phyloP scores from a whole-genome alignment of 495 filamentous ascomycete species.

The Neurospora sp. region DNA sequence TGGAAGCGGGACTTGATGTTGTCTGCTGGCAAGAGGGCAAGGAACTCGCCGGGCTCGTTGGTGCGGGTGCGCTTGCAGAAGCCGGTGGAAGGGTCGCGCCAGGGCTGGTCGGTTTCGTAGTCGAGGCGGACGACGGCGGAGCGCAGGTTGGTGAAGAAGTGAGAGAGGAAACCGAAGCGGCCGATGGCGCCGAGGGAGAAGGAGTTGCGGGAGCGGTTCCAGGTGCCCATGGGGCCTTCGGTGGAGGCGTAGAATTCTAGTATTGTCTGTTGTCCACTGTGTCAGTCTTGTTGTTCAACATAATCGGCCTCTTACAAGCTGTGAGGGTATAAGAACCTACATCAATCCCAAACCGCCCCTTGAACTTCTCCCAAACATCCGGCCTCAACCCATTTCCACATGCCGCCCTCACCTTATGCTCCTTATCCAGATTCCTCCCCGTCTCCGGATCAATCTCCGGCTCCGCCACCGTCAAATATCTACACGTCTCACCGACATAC shows the following conservation, averaged over 20 bases:
- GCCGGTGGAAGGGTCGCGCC: slow-evolving; percentile 61
- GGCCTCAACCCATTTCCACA: slow-evolving; percentile 87
- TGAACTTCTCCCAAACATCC: slow-evolving; percentile 83
- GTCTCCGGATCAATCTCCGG: slow-evolving; percentile 53
- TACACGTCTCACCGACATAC: slow-evolving; percentile 91
- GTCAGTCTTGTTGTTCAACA: too few relatives aligned
- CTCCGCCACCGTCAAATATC: slow-evolving; percentile 72
- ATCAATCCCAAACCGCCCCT: slow-evolving; percentile 69
- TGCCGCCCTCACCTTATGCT: slow-evolving; percentile 64
- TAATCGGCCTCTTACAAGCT: too few relatives aligned
- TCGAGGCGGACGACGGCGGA: slow-evolving; percentile 62
- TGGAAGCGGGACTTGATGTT: slow-evolving; percentile 61
- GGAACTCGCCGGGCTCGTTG: slow-evolving; percentile 67
- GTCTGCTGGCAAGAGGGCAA: slow-evolving; percentile 56
- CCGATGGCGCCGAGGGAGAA: slow-evolving; percentile 75
- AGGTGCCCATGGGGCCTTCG: slow-evolving; percentile 60
- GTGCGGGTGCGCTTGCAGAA: slow-evolving; percentile 52
- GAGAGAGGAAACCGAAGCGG: slow-evolving; percentile 53
- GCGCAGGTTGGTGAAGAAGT: slow-evolving; percentile 35
- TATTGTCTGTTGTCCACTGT: slow-evolving; percentile 33
- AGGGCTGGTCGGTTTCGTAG: slow-evolving; percentile 55
- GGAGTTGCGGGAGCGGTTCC: slow-evolving; percentile 65
- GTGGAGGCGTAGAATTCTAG: slow-evolving; percentile 88
- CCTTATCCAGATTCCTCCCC: slow-evolving; percentile 63
- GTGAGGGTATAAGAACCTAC: too few relatives aligned